Evolutionary conservation across 352 stramenopile genomes (phyloP).

Genomic region (Phytophthora litchii): DNA sequence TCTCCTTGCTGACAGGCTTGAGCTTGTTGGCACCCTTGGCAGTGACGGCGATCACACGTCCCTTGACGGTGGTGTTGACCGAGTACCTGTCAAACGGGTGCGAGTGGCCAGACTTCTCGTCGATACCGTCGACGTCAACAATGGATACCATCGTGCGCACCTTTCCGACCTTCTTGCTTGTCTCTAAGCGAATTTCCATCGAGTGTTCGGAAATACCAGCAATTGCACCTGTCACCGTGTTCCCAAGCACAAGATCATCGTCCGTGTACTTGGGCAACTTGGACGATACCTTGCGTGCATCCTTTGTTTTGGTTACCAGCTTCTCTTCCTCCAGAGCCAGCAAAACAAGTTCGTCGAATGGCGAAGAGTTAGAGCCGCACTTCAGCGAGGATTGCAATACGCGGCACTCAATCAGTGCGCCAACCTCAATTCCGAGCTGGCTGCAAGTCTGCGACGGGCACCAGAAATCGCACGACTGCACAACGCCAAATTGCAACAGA

Average conservation of each 20-base stretch:
- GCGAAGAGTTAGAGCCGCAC: constrained; percentile 51
- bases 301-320: constrained; percentile 43
- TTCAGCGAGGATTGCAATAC: constrained; percentile 54
- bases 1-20: constrained; percentile 79
- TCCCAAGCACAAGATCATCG: constrained; percentile 66
- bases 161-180: constrained; percentile 75
- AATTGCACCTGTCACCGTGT: constrained; percentile 73
- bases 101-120: constrained; percentile 34
- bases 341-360: constrained; percentile 79
- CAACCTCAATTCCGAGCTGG: constrained; percentile 63
- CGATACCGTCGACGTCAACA: constrained; percentile 75
- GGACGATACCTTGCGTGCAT: constrained; percentile 34
- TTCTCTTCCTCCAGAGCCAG: constrained; percentile 63
- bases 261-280: constrained; percentile 76
- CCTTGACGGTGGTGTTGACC: constrained; percentile 72
- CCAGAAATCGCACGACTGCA: constrained; percentile 83
- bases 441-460: constrained; percentile 63
- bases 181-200: constrained; percentile 87
- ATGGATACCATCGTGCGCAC: constrained; percentile 80
- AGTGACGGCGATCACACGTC: constrained; percentile 67
- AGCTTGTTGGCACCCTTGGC: constrained; percentile 87
- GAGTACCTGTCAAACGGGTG: constrained; percentile 87
- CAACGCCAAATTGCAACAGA: constrained; percentile 54
- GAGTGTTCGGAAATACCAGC: constrained; percentile 77
- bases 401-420: constrained; percentile 40